A percentile compares a stretch with the other conserved stretches of the same genome.
phyloP scores from a whole-genome alignment of 1,284 basidiomycete species.

The Microstroma glucosiphilum region DNA sequence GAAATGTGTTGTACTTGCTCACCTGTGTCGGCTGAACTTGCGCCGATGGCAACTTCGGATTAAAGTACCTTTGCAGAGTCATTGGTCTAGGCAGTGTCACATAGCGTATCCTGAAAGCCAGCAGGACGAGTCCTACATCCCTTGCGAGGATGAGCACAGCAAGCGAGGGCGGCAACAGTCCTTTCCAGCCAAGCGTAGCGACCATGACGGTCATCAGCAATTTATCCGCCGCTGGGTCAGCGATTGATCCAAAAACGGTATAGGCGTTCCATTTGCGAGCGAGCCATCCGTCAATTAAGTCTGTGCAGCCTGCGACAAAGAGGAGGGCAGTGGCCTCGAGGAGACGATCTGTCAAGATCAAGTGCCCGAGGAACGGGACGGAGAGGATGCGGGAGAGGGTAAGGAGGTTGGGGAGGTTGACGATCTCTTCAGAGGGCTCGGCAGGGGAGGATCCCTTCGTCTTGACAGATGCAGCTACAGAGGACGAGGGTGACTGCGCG shows the following conservation, averaged over 20 bases:
- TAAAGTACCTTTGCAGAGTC: conserved; percentile 86
- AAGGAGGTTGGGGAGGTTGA: conserved; percentile 86
- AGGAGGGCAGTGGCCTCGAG: conserved; percentile 72
- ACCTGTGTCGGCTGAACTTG: conserved; percentile 75
- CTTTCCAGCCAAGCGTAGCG: conserved; percentile 73
- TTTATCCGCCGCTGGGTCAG: conserved; percentile 97
- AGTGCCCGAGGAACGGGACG: conserved; percentile 83
- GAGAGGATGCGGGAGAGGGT: conserved; percentile 78
- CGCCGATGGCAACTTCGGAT: conserved; percentile 86
- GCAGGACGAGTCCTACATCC: conserved; percentile 76
- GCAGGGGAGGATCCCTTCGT: not conserved
- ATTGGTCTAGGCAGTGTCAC: conserved; percentile 80
- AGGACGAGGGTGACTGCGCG: too few relatives aligned
- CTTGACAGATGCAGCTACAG: too few relatives aligned
- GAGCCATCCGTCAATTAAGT: conserved; percentile 83
- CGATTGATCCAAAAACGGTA: conserved; percentile 83
- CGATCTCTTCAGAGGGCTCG: conserved; percentile 72
- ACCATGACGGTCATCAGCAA: conserved; percentile 89
- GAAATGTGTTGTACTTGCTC: conserved; percentile 69
- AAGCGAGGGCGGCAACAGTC: conserved; percentile 81
- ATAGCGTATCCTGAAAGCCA: conserved; percentile 90
- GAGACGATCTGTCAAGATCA: conserved; percentile 80
- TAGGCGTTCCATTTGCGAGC: conserved; percentile 67
- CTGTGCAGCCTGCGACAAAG: conserved; percentile 80
- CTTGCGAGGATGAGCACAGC: conserved; percentile 81